Evolutionary conservation across 1,139 yeast genomes (phyloP).

Genomic region (Pichia kudriavzevii): DNA sequence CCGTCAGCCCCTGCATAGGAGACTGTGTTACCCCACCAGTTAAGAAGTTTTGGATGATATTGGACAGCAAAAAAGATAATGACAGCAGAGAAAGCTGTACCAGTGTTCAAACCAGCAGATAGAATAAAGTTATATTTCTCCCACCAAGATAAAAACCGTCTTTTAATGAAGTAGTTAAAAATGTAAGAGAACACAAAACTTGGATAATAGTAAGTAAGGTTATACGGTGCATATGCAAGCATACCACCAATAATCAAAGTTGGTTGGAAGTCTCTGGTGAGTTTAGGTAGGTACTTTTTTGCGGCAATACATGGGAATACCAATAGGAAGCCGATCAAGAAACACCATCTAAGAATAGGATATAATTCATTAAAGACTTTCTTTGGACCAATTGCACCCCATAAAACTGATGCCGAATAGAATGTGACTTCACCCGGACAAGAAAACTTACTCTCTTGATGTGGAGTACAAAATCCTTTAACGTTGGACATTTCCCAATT

Average conservation of each 20-base stretch:
- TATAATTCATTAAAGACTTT: too few species aligned
- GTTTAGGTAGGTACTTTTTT: conserved; percentile 5
- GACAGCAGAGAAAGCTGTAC: conserved; percentile 41
- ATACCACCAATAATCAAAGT: conserved; percentile 8
- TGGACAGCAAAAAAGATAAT: conserved; percentile 36
- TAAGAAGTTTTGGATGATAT: conserved; percentile 30
- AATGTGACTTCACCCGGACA: conserved; percentile 45
- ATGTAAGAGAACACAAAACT: conserved; percentile 11
- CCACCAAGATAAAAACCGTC: conserved; percentile 54
- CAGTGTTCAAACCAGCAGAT: conserved; percentile 49
- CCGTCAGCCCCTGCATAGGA: conserved; percentile 21
- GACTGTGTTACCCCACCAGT: conserved; percentile 58
- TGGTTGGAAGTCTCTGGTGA: conserved; percentile 1
- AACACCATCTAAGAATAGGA: conserved; percentile 26
- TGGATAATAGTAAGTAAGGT: conserved; percentile 41
- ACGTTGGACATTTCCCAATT: conserved; percentile 39
- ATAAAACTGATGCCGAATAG: conserved; percentile 50
- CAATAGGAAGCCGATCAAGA: conserved; percentile 8
- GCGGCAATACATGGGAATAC: conserved; percentile 1
- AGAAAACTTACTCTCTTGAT: conserved; percentile 31
- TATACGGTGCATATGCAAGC: conserved; percentile 22
- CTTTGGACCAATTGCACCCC: conserved; percentile 62
- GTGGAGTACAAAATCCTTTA: conserved; percentile 37
- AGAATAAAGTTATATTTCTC: conserved; percentile 51
- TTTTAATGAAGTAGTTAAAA: conserved; percentile 43